Evolutionary conservation across 176 grass and related monocot genomes (phyloP), one percentile per base, ranked within the genome.

Genomic region (bread wheat (Triticum aestivum)): DNA sequence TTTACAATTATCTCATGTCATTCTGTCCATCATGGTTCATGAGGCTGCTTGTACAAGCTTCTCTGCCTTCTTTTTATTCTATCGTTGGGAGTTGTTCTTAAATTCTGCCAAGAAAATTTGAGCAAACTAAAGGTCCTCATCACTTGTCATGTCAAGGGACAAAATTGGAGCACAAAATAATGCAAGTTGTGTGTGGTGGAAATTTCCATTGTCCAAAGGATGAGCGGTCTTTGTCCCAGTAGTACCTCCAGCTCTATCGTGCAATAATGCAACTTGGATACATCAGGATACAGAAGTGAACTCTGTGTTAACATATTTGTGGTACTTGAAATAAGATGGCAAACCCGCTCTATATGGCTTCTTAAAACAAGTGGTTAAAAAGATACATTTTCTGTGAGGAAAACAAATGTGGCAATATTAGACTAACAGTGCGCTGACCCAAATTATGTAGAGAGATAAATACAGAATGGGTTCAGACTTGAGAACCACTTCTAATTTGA

Each of bases 211-310:
- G 1, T 27, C 23, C 6, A 24, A 61, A 23, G 2, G 32, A 37
- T 15, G 56, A 10, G 23, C 23, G 8, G 4, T 44, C n/a, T 41
- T 64, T 20, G 4, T 20, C 23, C 13, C 12, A 64, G 11, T 79
- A 42, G 8, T 63, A 63, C 34, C 34, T 64, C 77, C 35, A 39
- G 9, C 17, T 79, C 56, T 26, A 5, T 18, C 6, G 13, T 63
- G 59, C 56, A 61, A 79, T 61, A 61, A 39, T 79, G n/a, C n/a
- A 64, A 79, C 77, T 27, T 27, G 54, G 21, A n/a, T 79, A 17
- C 14, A 41, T 79, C 21, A 41, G 18, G 56, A 79, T 79, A 79
- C 10, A 78, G 49, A 34, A 21, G 10, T 35, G 9, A 59, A 33
- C 18, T 78, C 5, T 35, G 1, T 6, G 30, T 59, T n/a, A 10